Conservation (phyloP, 352 stramenopile species). For the Elongisporangium prolatum region DNA sequence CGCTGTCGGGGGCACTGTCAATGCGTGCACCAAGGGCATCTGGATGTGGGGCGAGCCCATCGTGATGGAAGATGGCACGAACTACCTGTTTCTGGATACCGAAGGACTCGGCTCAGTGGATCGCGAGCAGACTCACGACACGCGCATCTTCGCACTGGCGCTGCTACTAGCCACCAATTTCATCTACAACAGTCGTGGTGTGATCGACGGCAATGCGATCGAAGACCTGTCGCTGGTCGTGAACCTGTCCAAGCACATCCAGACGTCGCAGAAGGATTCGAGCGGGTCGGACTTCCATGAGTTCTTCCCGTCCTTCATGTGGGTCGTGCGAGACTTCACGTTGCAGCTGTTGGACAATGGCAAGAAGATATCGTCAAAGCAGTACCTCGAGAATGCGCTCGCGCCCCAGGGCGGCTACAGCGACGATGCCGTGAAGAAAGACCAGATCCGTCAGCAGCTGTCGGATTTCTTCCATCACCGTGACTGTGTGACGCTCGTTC, state of each 20-base stretch:
- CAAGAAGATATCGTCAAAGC: conserved; percentile 82
- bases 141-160: conserved; percentile 86
- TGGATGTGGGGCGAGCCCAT: conserved; percentile 89
- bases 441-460: conserved; percentile 79
- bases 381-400: conserved; percentile 88
- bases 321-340: conserved; percentile 89
- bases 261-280: conserved; percentile 49
- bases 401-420: conserved; percentile 76
- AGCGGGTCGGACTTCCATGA: conserved; percentile 45
- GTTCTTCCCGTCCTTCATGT: conserved; percentile 87
- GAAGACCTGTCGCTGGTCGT: conserved; percentile 89
- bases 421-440: conserved; percentile 66
- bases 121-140: conserved; percentile 86
- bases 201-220: conserved; percentile 88
- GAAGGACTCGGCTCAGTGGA: conserved; percentile 84
- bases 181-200: conserved; percentile 89
- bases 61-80: conserved; percentile 62
- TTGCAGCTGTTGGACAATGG: conserved; percentile 83
- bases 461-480: conserved; percentile 81
- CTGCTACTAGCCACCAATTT: conserved; percentile 84
- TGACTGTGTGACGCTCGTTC: conserved; percentile 88
- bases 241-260: conserved; percentile 89
- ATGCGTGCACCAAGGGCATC: conserved; percentile 90
- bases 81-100: conserved; percentile 84
- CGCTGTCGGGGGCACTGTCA: conserved; percentile 77